Evolutionary conservation across 2,329 filamentous ascomycete species (phyloP).

Genomic region (Apiospora rasikravindrae): DNA sequence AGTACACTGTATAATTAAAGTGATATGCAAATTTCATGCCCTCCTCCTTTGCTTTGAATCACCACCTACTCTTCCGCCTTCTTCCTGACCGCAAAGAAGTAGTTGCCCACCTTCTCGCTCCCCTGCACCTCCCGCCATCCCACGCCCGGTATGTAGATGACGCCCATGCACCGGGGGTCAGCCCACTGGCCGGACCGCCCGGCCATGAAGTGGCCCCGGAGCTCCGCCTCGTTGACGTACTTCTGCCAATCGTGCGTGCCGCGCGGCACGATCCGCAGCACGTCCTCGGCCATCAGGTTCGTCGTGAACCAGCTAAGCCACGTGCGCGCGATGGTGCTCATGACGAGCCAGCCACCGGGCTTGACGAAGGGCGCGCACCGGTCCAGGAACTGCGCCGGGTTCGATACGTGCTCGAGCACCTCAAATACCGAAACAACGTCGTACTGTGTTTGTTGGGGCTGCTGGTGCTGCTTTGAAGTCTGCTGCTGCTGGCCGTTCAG

Average conservation of each 20-base stretch:
- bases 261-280: constrained; percentile 83
- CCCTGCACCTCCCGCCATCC: constrained; percentile 86
- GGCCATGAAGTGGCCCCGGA: constrained; percentile 61
- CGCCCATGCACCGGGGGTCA: constrained; percentile 71
- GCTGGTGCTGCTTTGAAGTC: background rate
- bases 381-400: constrained; percentile 75
- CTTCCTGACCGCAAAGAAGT: constrained; percentile 80
- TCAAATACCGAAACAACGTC: constrained; percentile 91
- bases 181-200: constrained; percentile 60
- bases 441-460: constrained; percentile 48
- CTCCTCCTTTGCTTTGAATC: background rate
- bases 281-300: constrained; percentile 87
- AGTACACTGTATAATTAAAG: constrained; percentile 4
- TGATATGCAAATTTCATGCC: background rate
- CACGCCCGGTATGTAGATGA: constrained; percentile 86
- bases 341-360: constrained; percentile 90
- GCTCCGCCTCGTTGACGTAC: constrained; percentile 87
- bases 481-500: constrained; percentile 35
- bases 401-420: constrained; percentile 89
- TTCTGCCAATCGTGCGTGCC: constrained; percentile 97
- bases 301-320: constrained; percentile 91
- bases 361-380: constrained; percentile 76
- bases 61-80: background rate
- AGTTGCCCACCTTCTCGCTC: constrained; percentile 89
- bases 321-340: constrained; percentile 90